phyloP scores from a whole-genome alignment of 306 rosid genomes.

The Mimosa pudica region DNA sequence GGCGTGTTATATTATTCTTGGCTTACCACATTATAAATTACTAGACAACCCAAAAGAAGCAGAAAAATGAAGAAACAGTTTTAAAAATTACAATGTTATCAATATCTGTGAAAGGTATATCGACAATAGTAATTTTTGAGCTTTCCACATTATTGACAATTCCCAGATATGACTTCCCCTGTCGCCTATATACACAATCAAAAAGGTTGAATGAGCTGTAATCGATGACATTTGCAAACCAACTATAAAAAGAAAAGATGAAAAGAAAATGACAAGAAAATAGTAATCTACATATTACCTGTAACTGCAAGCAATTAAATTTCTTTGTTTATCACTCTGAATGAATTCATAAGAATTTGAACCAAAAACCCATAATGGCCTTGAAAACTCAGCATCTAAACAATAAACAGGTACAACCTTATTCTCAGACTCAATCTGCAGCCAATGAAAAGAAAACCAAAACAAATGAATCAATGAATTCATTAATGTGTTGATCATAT shows the following conservation, averaged over 20 bases:
- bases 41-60: neutral
- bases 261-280: slow-evolving; percentile 13
- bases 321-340: slow-evolving; percentile 44
- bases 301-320: slow-evolving; percentile 79
- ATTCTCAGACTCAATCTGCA: slow-evolving; percentile 74
- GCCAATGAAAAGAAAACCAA: slow-evolving; percentile 28
- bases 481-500: slow-evolving; percentile 1
- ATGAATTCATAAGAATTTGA: slow-evolving; percentile 77
- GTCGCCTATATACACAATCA: slow-evolving; percentile 58
- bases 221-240: neutral
- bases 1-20: slow-evolving; percentile 19
- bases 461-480: slow-evolving; percentile 2
- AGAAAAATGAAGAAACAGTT: slow-evolving; percentile 25
- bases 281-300: slow-evolving; percentile 54
- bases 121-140: slow-evolving; percentile 53
- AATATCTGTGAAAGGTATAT: slow-evolving; percentile 85
- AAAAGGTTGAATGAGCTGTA: slow-evolving; percentile 18
- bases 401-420: slow-evolving; percentile 68
- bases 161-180: slow-evolving; percentile 84
- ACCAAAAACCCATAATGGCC: slow-evolving; percentile 86
- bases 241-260: slow-evolving; percentile 17
- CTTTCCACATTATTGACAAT: slow-evolving; percentile 64
- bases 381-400: slow-evolving; percentile 85
- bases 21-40: slow-evolving; percentile 20
- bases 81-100: slow-evolving; percentile 65